Evolutionary conservation across 2,329 filamentous ascomycete genomes (phyloP), one percentile per base, ranked within the genome.

Genomic region (Rutstroemia sp.): DNA sequence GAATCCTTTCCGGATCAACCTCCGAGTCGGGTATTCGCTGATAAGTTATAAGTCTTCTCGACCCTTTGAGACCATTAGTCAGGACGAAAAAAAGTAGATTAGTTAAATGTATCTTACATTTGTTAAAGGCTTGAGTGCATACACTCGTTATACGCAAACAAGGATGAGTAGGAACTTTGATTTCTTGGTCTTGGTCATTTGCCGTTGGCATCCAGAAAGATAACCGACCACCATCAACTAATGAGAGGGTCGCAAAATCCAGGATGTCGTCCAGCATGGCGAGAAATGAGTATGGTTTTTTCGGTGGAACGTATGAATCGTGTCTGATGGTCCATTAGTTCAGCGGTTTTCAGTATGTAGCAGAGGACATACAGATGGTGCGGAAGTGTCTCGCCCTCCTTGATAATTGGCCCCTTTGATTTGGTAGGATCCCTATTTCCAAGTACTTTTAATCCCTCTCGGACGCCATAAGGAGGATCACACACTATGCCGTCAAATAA

Each of bases 201-300:
- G 90, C 86, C 0, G 91, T 95, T 0, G 94, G 94, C 89, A 97
- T 95, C 94, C 94, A 99, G 76, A 99, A 95, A 7, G 88, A 89
- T 9, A 99, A 71, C 27, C 94, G 79, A 0, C 90, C 94, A 60
- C 83, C 73, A 52, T 89, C 84, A 7, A 96, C 88, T 0, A 99
- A 77, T 1, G 86, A 89, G 12, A 81, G 76, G 0, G 84, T 80
- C 5, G 90, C 85, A 67, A 99, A 97, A 19, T 84, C 79, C 5
- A 97, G 79, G 52, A 99, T 90, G 69, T 97, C 91, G 66, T 91
- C 85, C 19, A 96, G 79, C 83, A 99, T 91, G 5, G 89, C 87
- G 41, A 88, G 77, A 70, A 99, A 97, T 64, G 89, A 89, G 71
- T 99, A 99, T 0, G 92, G 90, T 66, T 85, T 86, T 71, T 95